Conservation (phyloP, 495 filamentous ascomycete genomes). For the Bombardia bombarda region DNA sequence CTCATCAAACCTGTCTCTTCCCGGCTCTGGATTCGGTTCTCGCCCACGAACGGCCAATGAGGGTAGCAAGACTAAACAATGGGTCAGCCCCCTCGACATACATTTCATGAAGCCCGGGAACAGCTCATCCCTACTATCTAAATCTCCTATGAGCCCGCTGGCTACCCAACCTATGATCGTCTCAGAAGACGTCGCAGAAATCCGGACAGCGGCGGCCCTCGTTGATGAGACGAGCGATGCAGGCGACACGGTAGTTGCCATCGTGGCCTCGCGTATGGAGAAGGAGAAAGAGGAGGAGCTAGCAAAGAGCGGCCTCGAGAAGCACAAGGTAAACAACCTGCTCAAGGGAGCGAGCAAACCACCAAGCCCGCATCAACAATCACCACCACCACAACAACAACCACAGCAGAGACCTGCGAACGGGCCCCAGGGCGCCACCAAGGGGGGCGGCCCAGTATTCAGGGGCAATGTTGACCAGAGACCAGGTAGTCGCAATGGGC, state of each 20-base stretch:
- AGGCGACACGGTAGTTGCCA: slow-evolving; percentile 22
- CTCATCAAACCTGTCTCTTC: slow-evolving; percentile 12
- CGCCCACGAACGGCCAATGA: slow-evolving; percentile 27
- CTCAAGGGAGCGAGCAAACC: slow-evolving; percentile 3
- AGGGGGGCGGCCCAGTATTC: slow-evolving; percentile 17
- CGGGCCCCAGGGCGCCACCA: not conserved
- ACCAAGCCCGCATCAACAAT: not conserved
- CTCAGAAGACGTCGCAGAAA: slow-evolving; percentile 14
- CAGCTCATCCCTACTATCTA: slow-evolving; percentile 13
- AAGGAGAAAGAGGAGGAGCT: no score
- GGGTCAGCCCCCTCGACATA: slow-evolving; percentile 35
- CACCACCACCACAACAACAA: not conserved
- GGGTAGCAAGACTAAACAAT: slow-evolving; percentile 20
- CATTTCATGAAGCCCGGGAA: slow-evolving; percentile 21
- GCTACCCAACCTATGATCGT: slow-evolving; percentile 16
- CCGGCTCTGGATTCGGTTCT: slow-evolving; percentile 9
- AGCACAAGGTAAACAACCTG: slow-evolving; percentile 18
- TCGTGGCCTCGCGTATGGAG: slow-evolving; percentile 19
- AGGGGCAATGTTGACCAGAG: slow-evolving; percentile 17
- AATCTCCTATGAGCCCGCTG: slow-evolving; percentile 24
- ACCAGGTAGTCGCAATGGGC: slow-evolving; percentile 16
- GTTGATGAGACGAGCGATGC: slow-evolving; percentile 24
- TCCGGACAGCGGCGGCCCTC: no score
- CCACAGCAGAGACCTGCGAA: not conserved
- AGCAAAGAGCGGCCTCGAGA: no score